These are phyloP conservation scores for Starmerella khaoyaiensis DNA, from an alignment of 805 yeast genomes.

Conservation along the genomic window DNA sequence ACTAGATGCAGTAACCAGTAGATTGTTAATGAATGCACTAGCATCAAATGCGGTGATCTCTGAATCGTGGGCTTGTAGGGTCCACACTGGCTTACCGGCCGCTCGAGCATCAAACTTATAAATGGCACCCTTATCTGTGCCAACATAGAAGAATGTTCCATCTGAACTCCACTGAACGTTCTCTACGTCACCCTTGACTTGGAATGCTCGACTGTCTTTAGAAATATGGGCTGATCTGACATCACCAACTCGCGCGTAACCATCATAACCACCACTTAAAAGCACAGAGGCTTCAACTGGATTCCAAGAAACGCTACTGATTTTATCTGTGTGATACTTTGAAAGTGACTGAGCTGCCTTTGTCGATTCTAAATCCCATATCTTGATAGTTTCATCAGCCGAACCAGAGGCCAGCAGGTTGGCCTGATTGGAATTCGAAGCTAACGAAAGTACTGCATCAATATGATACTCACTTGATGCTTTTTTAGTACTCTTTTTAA, in stretches of 20 bases:
- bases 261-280: conserved; percentile 87
- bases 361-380: conserved; percentile 79
- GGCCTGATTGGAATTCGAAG: conserved; percentile 71
- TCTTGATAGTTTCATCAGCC: conserved; percentile 85
- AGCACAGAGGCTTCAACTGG: conserved; percentile 37
- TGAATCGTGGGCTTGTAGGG: conserved; percentile 91
- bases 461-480: conserved; percentile 66
- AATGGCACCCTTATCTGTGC: conserved; percentile 82
- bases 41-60: conserved; percentile 75
- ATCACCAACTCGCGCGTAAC: conserved; percentile 61
- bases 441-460: conserved; percentile 80
- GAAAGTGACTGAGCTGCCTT: conserved; percentile 62
- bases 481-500: conserved; percentile 42
- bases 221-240: conserved; percentile 56
- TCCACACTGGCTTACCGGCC: conserved; percentile 63
- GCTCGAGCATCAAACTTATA: conserved; percentile 79
- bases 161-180: conserved; percentile 58
- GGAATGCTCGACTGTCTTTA: conserved; percentile 46
- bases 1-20: conserved; percentile 76
- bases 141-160: conserved; percentile 52
- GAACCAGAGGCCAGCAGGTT: conserved; percentile 85
- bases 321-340: conserved; percentile 65
- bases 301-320: conserved; percentile 84
- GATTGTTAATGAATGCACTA: conserved; percentile 53
- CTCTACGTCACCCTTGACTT: conserved; percentile 71